These are phyloP conservation scores for Whalleya microplaca DNA, from an alignment of 2,329 filamentous ascomycete genomes.

Conservation along the genomic window DNA sequence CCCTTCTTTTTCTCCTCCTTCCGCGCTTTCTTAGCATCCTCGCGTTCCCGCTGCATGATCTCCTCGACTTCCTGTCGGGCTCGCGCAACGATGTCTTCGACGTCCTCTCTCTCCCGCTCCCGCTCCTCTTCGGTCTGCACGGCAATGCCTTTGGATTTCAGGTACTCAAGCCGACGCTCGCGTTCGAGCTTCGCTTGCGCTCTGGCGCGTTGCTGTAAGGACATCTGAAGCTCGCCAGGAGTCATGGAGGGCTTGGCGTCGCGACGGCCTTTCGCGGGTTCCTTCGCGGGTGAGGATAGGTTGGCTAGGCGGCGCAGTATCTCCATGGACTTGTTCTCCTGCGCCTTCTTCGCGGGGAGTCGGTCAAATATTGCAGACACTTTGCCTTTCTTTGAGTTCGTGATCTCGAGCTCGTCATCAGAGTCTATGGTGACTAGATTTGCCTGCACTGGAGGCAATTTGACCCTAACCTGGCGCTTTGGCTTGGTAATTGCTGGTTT, in stretches of 20 bases:
- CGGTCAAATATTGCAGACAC: conserved; percentile 71
- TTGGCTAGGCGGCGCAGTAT: conserved; percentile 76
- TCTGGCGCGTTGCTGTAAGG: conserved; percentile 72
- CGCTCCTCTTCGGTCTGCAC: conserved; percentile 87
- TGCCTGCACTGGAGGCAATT: conserved; percentile 46
- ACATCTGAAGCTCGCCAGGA: conserved; percentile 67
- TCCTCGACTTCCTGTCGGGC: conserved; percentile 80
- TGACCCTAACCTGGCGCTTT: conserved; percentile 56
- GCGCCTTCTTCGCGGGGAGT: conserved; percentile 63
- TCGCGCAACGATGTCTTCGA: conserved; percentile 87
- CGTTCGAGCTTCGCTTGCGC: conserved; percentile 80
- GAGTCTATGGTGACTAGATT: conserved; percentile 49
- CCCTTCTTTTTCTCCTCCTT: conserved; percentile 47
- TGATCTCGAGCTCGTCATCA: conserved; percentile 69
- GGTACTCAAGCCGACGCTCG: conserved; percentile 73
- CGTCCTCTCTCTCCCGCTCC: conserved; percentile 76
- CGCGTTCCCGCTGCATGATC: conserved; percentile 77
- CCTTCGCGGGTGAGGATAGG: conserved; percentile 64
- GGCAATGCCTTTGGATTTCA: conserved; percentile 78
- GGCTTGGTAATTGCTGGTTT: conserved; percentile 28
- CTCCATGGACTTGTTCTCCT: conserved; percentile 66
- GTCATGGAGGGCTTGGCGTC: conserved; percentile 64
- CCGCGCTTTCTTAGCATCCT: conserved; percentile 68
- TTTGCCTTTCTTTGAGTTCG: conserved; percentile 51
- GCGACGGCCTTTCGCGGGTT: conserved; percentile 44